Conservation (phyloP, 2,329 filamentous ascomycete genomes). For the Scopulariopsis brevicaulis region DNA sequence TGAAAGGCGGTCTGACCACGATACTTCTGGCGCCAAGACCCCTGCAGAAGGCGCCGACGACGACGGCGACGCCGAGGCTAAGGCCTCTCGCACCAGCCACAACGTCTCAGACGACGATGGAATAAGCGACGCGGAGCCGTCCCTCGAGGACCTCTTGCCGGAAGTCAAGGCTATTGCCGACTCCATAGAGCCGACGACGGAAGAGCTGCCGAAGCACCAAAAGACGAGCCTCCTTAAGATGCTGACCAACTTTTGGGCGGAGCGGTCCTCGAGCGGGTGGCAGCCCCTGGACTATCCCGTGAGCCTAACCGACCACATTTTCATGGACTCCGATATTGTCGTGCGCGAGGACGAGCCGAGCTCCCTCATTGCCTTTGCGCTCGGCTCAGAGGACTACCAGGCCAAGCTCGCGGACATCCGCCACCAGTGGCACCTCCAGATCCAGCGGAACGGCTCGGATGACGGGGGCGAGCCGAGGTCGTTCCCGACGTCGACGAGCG, state of each 20-base stretch:
- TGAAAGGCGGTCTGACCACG: neutral
- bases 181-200: slow-evolving; percentile 47
- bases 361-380: slow-evolving; percentile 85
- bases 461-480: neutral
- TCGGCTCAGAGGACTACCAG: slow-evolving; percentile 80
- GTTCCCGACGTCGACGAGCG: neutral
- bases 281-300: slow-evolving; percentile 85
- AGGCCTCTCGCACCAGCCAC: slow-evolving; percentile 21
- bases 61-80: slow-evolving; percentile 6
- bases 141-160: slow-evolving; percentile 57
- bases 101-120: slow-evolving; percentile 61
- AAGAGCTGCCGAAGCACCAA: slow-evolving; percentile 82
- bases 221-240: slow-evolving; percentile 91
- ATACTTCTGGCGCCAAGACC: neutral
- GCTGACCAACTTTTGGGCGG: slow-evolving; percentile 96
- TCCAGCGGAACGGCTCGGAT: slow-evolving; percentile 6
- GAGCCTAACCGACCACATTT: slow-evolving; percentile 81
- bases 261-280: slow-evolving; percentile 94
- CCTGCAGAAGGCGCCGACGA: slow-evolving; percentile 7
- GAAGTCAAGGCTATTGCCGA: slow-evolving; percentile 52
- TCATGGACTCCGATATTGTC: slow-evolving; percentile 93
- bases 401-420: slow-evolving; percentile 60
- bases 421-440: slow-evolving; percentile 9
- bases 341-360: slow-evolving; percentile 96
- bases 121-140: slow-evolving; percentile 62